Evolutionary conservation across 176 grass and related monocot genomes (phyloP).

Genomic region (Oryza meyeriana): DNA sequence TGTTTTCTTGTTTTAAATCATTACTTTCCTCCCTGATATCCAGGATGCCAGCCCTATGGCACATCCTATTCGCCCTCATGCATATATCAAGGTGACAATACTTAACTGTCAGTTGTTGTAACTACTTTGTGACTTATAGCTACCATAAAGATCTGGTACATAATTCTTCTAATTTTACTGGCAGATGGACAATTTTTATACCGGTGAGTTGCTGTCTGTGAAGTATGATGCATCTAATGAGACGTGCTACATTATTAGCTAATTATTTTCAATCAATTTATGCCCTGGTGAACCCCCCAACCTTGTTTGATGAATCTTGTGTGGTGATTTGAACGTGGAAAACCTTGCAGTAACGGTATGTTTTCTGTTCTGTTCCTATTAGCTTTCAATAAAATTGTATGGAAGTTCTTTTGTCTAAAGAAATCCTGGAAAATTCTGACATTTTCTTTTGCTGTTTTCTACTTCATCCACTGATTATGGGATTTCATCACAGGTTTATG

Average conservation of each 20-base stretch:
- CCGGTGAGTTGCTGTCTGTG: constrained; percentile 43
- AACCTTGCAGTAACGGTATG: constrained; percentile 69
- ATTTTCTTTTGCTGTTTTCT: constrained; percentile 22
- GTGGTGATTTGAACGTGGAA: constrained; percentile 5
- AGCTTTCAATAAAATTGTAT: not conserved
- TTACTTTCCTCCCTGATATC: constrained; percentile 42
- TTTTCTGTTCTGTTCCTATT: constrained; percentile 21
- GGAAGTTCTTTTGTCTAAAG: not conserved
- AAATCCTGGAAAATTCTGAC: constrained; percentile 32
- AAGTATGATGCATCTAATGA: constrained; percentile 10
- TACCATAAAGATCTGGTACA: constrained; percentile 4
- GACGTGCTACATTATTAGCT: not conserved
- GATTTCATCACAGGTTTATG: constrained; percentile 76
- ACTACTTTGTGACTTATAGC: constrained; percentile 11
- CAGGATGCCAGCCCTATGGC: constrained; percentile 98
- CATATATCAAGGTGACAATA: constrained; percentile 88
- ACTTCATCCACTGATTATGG: constrained; percentile 27
- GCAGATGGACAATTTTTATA: constrained; percentile 99
- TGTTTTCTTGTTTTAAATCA: constrained; percentile 22
- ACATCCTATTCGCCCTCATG: constrained; percentile 94
- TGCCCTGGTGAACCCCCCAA: not conserved
- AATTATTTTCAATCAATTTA: constrained; percentile 14
- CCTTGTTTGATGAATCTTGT: constrained; percentile 34
- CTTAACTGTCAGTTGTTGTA: constrained; percentile 19
- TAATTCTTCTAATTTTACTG: constrained; percentile 48